Conservation (phyloP, 306 rosid species). For the Rosa multiflora region DNA sequence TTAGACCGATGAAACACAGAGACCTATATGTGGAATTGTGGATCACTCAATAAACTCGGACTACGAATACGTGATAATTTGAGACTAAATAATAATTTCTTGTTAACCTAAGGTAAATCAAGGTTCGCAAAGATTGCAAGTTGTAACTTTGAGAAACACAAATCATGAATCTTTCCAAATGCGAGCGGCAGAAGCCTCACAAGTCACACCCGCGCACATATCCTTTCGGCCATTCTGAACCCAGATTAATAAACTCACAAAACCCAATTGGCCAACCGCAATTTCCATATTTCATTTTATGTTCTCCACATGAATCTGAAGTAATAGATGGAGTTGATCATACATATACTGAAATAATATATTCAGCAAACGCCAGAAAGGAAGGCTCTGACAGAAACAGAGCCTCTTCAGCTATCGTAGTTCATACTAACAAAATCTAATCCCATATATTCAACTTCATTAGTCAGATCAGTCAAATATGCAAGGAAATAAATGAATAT, state of each 20-base stretch:
- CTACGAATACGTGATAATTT: neutral
- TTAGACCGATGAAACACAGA: no score
- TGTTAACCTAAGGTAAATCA: no score
- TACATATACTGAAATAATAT: no score
- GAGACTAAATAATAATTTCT: neutral
- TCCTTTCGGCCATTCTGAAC: no score
- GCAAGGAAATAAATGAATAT: neutral
- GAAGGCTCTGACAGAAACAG: neutral
- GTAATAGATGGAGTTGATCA: neutral
- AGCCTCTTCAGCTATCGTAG: neutral
- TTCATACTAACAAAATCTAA: neutral
- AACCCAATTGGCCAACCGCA: neutral
- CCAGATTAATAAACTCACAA: no score
- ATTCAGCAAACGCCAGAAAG: neutral
- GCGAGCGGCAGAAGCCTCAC: neutral
- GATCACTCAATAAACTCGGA: no score
- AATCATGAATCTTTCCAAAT: neutral
- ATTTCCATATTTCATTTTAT: neutral
- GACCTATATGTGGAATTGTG: no score
- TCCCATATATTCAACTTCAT: neutral
- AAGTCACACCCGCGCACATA: neutral
- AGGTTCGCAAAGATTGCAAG: no score
- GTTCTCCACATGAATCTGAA: neutral
- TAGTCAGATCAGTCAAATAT: neutral
- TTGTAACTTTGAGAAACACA: neutral